A percentile compares a stretch with the other conserved stretches of the same genome.
Evolutionary conservation across 1,139 yeast species (phyloP).

Genomic region (Candida glucosophila): DNA sequence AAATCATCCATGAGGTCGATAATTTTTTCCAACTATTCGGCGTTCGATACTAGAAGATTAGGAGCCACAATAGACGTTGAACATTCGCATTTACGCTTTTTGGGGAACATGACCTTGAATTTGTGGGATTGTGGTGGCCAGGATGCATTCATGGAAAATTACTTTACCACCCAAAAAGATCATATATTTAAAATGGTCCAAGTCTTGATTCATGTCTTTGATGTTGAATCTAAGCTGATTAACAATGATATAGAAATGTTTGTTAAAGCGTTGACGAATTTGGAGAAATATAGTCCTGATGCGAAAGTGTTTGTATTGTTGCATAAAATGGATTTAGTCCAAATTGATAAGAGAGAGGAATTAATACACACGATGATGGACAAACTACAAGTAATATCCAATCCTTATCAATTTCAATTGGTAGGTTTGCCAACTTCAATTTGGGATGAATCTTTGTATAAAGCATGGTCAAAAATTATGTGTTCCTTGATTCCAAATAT

Average conservation of each 20-base stretch:
- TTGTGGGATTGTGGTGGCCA: conserved; percentile 99
- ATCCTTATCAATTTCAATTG: conserved; percentile 68
- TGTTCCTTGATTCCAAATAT: conserved; percentile 93
- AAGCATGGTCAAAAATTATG: conserved; percentile 96
- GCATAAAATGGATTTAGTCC: conserved; percentile 95
- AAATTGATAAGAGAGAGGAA: conserved; percentile 77
- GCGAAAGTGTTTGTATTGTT: conserved; percentile 87
- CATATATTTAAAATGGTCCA: conserved; percentile 94
- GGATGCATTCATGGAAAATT: conserved; percentile 93
- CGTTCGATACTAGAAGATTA: conserved; percentile 87
- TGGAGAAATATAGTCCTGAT: conserved; percentile 79
- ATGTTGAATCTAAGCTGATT: conserved; percentile 87
- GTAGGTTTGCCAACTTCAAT: conserved; percentile 92
- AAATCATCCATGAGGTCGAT: conserved; percentile 96
- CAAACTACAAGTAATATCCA: conserved; percentile 67
- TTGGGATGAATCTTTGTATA: conserved; percentile 94
- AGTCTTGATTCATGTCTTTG: conserved; percentile 94
- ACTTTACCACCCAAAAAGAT: conserved; percentile 77
- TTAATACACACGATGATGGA: conserved; percentile 79
- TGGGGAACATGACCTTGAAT: conserved; percentile 92
- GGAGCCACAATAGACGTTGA: conserved; percentile 99
- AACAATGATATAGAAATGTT: conserved; percentile 91
- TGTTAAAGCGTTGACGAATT: conserved; percentile 70
- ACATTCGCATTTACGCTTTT: conserved; percentile 84
- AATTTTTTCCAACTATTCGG: conserved; percentile 90